A percentile compares a stretch with the other conserved stretches of the same genome.
phyloP scores from a whole-genome alignment of 306 rosid species.

The Cicer arietinum region DNA sequence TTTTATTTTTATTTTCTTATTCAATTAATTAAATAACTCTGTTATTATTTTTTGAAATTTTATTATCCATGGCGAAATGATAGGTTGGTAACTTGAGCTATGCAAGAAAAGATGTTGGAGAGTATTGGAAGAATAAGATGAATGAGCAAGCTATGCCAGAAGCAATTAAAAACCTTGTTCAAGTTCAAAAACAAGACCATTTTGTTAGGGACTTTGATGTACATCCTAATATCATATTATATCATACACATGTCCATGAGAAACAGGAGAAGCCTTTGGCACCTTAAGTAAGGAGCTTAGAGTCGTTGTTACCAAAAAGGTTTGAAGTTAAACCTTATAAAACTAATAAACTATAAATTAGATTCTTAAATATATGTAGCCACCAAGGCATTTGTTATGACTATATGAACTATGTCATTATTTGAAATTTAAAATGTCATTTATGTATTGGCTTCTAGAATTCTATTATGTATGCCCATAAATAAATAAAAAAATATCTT shows the following conservation, averaged over 20 bases:
- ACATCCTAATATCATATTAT: constrained; percentile 53
- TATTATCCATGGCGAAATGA: too few relatives aligned
- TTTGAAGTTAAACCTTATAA: not conserved
- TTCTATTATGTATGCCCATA: not conserved
- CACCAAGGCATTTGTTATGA: not conserved
- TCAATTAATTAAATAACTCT: too few relatives aligned
- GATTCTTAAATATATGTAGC: too few relatives aligned
- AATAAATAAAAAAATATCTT: not conserved
- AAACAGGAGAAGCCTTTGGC: not conserved
- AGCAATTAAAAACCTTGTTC: constrained; percentile 37
- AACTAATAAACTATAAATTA: too few relatives aligned
- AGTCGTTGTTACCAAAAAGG: not conserved
- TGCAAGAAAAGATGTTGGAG: constrained; percentile 61
- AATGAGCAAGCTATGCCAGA: constrained; percentile 49
- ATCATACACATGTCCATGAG: constrained; percentile 47
- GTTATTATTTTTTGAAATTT: too few relatives aligned
- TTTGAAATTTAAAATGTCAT: not conserved
- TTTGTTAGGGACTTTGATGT: constrained; percentile 55
- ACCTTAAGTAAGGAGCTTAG: not conserved
- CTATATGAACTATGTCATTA: not conserved
- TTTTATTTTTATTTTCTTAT: not conserved
- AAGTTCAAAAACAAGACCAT: constrained; percentile 37
- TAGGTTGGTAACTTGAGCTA: constrained; percentile 45
- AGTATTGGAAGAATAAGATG: constrained; percentile 64
- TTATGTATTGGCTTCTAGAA: not conserved